Conservation (phyloP, 2,329 filamentous ascomycete species). For the Claviceps maximensis region DNA sequence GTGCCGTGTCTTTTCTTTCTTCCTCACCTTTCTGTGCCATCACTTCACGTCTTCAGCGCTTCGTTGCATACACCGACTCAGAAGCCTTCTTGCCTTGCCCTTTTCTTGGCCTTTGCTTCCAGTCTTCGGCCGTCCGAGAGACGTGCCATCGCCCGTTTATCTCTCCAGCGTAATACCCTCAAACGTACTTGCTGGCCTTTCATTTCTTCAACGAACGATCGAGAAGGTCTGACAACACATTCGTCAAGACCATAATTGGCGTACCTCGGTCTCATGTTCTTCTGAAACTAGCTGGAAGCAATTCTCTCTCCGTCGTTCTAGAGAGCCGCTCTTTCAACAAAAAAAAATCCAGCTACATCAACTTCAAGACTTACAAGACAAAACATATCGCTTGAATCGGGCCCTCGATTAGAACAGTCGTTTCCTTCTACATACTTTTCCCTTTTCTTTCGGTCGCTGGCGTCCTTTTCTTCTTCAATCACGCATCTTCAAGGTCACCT, state of each 20-base stretch:
- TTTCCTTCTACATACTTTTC: constrained; percentile 16
- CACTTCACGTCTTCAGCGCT: constrained; percentile 10
- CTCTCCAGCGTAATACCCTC: constrained; percentile 17
- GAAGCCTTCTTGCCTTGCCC: constrained; percentile 8
- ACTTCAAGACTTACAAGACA: not conserved
- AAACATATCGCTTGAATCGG: not conserved
- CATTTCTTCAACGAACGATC: not conserved
- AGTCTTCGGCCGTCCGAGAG: constrained; percentile 11
- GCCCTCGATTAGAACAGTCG: constrained; percentile 24
- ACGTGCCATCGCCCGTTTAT: constrained; percentile 12
- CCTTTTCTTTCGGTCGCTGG: constrained; percentile 35
- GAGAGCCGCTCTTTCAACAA: constrained; percentile 18
- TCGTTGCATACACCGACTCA: constrained; percentile 13
- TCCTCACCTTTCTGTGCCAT: constrained; percentile 9
- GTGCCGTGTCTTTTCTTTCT: constrained; percentile 9
- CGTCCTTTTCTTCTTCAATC: constrained; percentile 34
- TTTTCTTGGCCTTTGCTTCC: constrained; percentile 9
- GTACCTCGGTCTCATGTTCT: constrained; percentile 17
- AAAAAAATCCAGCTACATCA: constrained; percentile 8
- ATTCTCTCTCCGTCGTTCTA: constrained; percentile 16
- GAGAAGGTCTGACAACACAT: not conserved
- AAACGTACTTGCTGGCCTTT: not conserved
- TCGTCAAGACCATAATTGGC: not conserved
- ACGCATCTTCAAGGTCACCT: constrained; percentile 16
- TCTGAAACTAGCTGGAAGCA: constrained; percentile 15